Evolutionary conservation across 208 protist species (phyloP).

Genomic region (Endotrypanum monterogeii): DNA sequence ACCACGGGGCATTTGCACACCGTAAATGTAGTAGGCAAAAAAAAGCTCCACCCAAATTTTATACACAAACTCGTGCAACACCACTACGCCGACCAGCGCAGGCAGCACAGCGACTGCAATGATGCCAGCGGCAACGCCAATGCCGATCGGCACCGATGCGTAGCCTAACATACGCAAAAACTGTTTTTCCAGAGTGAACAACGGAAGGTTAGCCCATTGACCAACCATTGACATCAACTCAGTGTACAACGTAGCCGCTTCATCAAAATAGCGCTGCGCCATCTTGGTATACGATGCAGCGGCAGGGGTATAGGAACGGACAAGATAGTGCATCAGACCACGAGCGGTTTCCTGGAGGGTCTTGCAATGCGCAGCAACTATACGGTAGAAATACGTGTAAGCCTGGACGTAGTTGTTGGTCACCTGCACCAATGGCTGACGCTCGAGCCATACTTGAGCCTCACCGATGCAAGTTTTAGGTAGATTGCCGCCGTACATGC

Average conservation of each 20-base stretch:
- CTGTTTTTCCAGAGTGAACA: constrained; percentile 24
- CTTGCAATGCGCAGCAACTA: constrained; percentile 26
- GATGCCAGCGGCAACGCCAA: constrained; percentile 26
- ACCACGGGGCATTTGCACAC: constrained; percentile 34
- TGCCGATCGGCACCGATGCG: constrained; percentile 36
- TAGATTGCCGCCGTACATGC: constrained; percentile 36
- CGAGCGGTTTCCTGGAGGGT: constrained; percentile 26
- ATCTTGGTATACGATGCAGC: constrained; percentile 4
- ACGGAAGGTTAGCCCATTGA: constrained; percentile 11
- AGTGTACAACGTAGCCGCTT: constrained; percentile 26
- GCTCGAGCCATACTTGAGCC: constrained; percentile 21
- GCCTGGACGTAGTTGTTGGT: constrained; percentile 23
- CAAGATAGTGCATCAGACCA: constrained; percentile 34
- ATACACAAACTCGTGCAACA: constrained; percentile 52
- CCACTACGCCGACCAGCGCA: constrained; percentile 35
- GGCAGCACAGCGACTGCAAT: constrained; percentile 38
- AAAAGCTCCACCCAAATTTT: constrained; percentile 71
- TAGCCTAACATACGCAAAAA: constrained; percentile 25
- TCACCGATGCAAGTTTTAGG: constrained; percentile 52
- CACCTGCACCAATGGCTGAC: constrained; percentile 3
- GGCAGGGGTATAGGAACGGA: constrained; percentile 29
- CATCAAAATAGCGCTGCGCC: constrained; percentile 16
- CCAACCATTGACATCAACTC: constrained; percentile 15
- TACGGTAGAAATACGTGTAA: constrained; percentile 27
- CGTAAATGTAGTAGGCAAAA: constrained; percentile 63